These are phyloP conservation scores for Pythium grandisporangium DNA, from an alignment of 352 stramenopile species.

Conservation along the genomic window DNA sequence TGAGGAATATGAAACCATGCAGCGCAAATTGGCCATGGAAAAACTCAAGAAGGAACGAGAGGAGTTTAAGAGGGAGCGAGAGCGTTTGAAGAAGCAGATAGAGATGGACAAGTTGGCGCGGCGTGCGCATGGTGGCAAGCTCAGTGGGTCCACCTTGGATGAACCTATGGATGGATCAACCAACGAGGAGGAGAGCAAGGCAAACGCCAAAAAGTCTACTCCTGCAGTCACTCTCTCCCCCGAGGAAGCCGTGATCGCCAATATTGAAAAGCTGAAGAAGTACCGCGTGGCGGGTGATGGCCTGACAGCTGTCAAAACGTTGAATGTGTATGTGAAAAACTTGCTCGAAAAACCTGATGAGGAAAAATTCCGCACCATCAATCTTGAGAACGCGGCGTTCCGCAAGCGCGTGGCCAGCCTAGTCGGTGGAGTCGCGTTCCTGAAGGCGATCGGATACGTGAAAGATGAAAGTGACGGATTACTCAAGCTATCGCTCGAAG, in stretches of 20 bases:
- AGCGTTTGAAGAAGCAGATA: conserved; percentile 82
- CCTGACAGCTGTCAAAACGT: conserved; percentile 71
- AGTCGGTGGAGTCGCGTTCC: conserved; percentile 73
- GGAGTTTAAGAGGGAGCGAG: conserved; percentile 81
- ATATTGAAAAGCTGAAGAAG: conserved; percentile 74
- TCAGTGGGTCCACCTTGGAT: conserved; percentile 62
- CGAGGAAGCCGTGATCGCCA: conserved; percentile 64
- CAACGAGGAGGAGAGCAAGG: background rate
- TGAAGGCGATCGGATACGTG: conserved; percentile 84
- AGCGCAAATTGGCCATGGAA: conserved; percentile 69
- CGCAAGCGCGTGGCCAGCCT: conserved; percentile 83
- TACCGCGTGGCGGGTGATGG: conserved; percentile 80
- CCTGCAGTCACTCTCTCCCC: conserved; percentile 22
- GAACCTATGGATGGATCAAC: conserved; percentile 10
- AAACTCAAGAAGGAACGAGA: conserved; percentile 87
- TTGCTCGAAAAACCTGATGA: conserved; percentile 81
- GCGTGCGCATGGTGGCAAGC: conserved; percentile 68
- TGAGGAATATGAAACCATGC: conserved; percentile 79
- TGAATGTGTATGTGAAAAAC: conserved; percentile 86
- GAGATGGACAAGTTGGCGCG: conserved; percentile 89
- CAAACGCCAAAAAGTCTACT: conserved; percentile 27
- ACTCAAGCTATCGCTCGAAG: conserved; percentile 52
- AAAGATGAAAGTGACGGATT: conserved; percentile 70
- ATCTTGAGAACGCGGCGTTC: conserved; percentile 86
- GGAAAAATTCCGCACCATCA: conserved; percentile 89